Conservation (phyloP, 345 rosid genomes). For the Bruguiera parviflora region DNA sequence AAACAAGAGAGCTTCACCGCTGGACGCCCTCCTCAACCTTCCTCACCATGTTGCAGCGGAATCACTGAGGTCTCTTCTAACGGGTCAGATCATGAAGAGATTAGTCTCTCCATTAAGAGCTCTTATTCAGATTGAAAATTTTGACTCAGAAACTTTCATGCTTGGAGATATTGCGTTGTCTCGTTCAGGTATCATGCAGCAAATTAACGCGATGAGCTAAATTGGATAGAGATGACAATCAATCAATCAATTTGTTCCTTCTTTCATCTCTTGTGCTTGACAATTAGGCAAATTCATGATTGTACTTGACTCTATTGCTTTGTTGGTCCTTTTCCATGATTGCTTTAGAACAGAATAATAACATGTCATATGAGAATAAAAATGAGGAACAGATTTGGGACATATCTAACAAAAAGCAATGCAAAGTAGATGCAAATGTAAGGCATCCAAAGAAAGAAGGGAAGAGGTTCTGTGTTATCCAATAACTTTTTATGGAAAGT, state of each 20-base stretch:
- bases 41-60: conserved; percentile 57
- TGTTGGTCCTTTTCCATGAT: conserved; percentile 1
- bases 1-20: conserved; percentile 23
- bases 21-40: conserved; percentile 44
- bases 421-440: conserved; percentile 15
- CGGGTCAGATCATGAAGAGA: conserved; percentile 39
- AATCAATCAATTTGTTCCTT: conserved; percentile 9
- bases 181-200: not conserved
- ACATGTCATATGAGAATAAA: conserved; percentile 4
- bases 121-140: not conserved
- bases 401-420: not conserved
- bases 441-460: conserved; percentile 38
- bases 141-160: not conserved
- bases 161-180: not conserved
- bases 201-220: not conserved
- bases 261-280: not conserved
- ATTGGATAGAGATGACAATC: not conserved
- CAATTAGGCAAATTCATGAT: conserved; percentile 18
- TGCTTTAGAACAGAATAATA: not conserved
- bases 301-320: not conserved
- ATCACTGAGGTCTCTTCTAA: conserved; percentile 26
- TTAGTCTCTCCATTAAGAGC: conserved; percentile 5
- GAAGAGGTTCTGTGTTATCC: conserved; percentile 16
- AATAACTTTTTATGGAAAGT: conserved; percentile 18
- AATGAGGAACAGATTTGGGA: conserved; percentile 14